Percentiles rank a stretch among this genome's conserved stretches.
phyloP scores from a whole-genome alignment of 139 green algal species.

The Chlorella sp. region DNA sequence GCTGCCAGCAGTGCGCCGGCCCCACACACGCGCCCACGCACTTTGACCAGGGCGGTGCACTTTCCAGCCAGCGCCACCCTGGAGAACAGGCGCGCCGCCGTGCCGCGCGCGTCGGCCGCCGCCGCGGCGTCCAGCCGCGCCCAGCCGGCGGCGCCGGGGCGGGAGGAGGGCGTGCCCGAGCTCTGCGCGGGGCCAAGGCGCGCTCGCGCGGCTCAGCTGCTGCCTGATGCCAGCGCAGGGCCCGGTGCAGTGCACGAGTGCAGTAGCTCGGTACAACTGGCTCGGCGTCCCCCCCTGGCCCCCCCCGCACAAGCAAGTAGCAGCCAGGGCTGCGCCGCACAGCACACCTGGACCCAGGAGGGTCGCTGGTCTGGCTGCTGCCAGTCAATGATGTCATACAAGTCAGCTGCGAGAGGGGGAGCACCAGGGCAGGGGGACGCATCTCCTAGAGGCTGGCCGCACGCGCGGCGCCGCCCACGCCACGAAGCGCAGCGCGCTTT shows the following conservation, averaged over 20 bases:
- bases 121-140: not conserved
- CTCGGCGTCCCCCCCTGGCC: no score
- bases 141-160: no score
- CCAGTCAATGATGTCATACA: slow-evolving; percentile 43
- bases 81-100: slow-evolving; percentile 22
- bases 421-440: not conserved
- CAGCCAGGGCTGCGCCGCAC: not conserved
- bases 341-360: slow-evolving; percentile 20
- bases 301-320: not conserved
- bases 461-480: not conserved
- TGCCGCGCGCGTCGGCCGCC: not conserved
- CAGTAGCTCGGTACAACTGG: no score
- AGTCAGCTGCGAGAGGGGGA: slow-evolving; percentile 17
- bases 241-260: no score
- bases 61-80: slow-evolving; percentile 38
- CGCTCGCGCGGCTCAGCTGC: no score
- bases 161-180: no score
- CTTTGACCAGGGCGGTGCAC: slow-evolving; percentile 68
- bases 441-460: not conserved
- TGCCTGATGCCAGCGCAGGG: no score
- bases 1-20: no score
- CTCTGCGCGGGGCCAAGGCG: no score
- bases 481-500: not conserved
- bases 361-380: slow-evolving; percentile 30
- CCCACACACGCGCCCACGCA: no score